Evolutionary conservation across 352 stramenopile species (phyloP).

Genomic region (Globisporangium nodosum): DNA sequence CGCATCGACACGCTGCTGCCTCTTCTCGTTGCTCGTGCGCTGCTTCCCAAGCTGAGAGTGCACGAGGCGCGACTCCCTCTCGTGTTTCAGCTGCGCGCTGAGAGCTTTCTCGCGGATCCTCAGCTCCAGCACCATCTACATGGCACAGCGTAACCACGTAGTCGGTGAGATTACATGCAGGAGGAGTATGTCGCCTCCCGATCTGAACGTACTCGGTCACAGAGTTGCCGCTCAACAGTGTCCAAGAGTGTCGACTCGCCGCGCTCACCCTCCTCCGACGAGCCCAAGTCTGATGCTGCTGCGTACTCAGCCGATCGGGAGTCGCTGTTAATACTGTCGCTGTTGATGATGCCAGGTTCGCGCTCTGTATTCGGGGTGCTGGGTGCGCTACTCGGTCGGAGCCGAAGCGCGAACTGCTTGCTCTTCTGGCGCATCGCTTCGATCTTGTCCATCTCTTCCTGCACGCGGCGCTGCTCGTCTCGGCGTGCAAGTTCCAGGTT

Average conservation of each 20-base stretch:
- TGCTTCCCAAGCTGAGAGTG: slow-evolving; percentile 15
- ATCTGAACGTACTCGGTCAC: slow-evolving; percentile 3
- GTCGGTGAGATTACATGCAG: not conserved
- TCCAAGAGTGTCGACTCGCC: not conserved
- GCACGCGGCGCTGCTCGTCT: slow-evolving; percentile 19
- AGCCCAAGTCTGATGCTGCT: too few species aligned
- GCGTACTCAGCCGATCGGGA: not conserved
- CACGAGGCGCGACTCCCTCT: slow-evolving; percentile 21
- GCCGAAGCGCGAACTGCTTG: slow-evolving; percentile 13
- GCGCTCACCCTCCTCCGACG: not conserved
- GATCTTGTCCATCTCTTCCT: slow-evolving; percentile 38
- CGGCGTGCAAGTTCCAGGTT: slow-evolving; percentile 14
- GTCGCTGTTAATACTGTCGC: not conserved
- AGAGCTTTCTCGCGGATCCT: slow-evolving; percentile 24
- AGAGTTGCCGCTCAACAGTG: slow-evolving; percentile 1
- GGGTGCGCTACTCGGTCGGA: slow-evolving; percentile 2
- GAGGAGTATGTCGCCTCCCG: not conserved
- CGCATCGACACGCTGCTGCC: slow-evolving; percentile 18
- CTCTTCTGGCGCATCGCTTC: slow-evolving; percentile 20
- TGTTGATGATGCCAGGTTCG: not conserved
- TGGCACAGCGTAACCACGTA: not conserved
- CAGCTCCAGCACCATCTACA: slow-evolving; percentile 37
- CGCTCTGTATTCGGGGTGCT: slow-evolving; percentile 2
- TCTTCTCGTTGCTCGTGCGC: slow-evolving; percentile 9
- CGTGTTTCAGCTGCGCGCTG: slow-evolving; percentile 20